phyloP scores from a whole-genome alignment of 805 yeast species.

The Ascoidea rubescens region DNA sequence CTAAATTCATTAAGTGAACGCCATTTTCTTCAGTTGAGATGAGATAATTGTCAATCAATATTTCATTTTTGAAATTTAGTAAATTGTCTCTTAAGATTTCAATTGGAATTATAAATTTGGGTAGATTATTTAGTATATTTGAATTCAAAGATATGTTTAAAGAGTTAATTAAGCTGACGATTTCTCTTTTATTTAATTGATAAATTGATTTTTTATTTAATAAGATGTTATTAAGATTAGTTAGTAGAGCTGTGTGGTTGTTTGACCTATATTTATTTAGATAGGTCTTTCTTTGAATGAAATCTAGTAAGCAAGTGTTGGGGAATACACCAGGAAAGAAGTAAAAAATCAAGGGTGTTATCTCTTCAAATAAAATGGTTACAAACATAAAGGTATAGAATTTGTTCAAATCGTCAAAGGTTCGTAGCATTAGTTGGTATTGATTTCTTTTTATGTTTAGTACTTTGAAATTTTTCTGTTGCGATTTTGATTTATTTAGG shows the following conservation, averaged over 20 bases:
- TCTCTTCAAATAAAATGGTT: constrained; percentile 35
- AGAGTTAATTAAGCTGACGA: too few relatives aligned
- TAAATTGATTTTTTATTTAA: background rate
- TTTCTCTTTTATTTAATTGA: background rate
- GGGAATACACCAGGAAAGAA: constrained; percentile 42
- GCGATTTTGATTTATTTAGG: too few relatives aligned
- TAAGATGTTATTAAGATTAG: constrained; percentile 16
- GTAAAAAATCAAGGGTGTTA: constrained; percentile 38
- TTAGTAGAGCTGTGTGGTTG: too few relatives aligned
- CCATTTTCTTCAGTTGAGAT: constrained; percentile 1
- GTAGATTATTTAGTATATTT: background rate
- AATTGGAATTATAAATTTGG: constrained; percentile 10
- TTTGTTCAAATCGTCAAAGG: constrained; percentile 26
- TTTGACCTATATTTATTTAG: background rate
- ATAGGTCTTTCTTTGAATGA: too few relatives aligned
- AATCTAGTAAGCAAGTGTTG: constrained; percentile 41
- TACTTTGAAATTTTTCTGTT: too few relatives aligned
- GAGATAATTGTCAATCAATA: constrained; percentile 6
- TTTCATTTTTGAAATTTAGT: constrained; percentile 3
- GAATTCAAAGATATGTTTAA: background rate
- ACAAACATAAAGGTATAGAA: constrained; percentile 38
- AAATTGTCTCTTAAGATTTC: constrained; percentile 15
- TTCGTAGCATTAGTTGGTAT: constrained; percentile 29
- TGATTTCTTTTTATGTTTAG: constrained; percentile 31
- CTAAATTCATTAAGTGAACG: constrained; percentile 3